Percentiles rank a stretch among this genome's conserved stretches.
phyloP scores from a whole-genome alignment of 768 basidiomycete species.

The Leccinum sublutescens region DNA sequence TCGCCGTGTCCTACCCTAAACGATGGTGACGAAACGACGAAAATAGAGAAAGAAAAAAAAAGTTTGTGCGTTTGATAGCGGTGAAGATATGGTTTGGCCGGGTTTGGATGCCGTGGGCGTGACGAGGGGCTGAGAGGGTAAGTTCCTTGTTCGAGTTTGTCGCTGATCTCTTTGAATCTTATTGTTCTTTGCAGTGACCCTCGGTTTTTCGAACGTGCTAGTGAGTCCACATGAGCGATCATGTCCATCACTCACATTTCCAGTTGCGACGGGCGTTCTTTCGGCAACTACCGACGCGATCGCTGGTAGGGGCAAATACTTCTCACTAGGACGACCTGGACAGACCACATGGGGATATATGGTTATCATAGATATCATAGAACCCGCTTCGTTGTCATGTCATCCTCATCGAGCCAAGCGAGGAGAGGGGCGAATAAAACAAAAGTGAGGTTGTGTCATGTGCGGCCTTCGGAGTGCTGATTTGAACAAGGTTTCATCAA shows the following conservation, averaged over 20 bases:
- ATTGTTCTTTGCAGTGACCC: neutral
- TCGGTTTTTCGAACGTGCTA: neutral
- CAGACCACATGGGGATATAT: conserved; percentile 14
- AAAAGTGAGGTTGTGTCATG: neutral
- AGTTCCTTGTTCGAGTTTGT: neutral
- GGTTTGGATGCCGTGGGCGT: neutral
- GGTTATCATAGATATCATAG: conserved; percentile 13
- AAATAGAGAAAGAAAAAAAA: neutral
- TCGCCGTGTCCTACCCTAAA: neutral
- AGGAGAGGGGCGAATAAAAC: neutral
- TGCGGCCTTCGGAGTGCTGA: conserved; percentile 1
- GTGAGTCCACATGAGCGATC: neutral
- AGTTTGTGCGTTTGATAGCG: neutral
- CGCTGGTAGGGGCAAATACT: conserved; percentile 1
- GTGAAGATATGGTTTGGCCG: neutral
- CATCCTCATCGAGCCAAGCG: neutral
- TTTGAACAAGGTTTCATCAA: conserved; percentile 2
- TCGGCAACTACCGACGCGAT: conserved; percentile 20
- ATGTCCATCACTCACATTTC: neutral
- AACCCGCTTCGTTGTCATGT: neutral
- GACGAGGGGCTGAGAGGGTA: neutral
- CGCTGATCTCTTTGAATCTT: neutral
- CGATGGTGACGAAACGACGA: neutral
- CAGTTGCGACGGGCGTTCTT: neutral
- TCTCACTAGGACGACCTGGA: conserved; percentile 3